Evolutionary conservation across 2,329 filamentous ascomycete genomes (phyloP).

Genomic region (Fusarium heterosporum): DNA sequence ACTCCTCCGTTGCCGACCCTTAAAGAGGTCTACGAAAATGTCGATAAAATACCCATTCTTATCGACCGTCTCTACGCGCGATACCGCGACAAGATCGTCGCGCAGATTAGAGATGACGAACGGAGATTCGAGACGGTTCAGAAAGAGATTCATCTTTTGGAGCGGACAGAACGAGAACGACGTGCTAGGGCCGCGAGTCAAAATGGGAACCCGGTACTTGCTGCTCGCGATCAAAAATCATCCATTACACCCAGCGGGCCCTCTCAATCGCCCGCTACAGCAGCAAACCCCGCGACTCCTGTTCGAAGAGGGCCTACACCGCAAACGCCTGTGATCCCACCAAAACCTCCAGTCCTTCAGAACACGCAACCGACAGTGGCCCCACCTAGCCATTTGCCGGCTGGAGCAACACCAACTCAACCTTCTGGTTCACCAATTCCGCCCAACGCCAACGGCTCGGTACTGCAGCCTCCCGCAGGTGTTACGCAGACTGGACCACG

Average conservation of each 20-base stretch:
- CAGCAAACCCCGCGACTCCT: slow-evolving; percentile 34
- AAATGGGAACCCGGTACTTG: slow-evolving; percentile 48
- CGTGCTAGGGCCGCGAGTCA: slow-evolving; percentile 54
- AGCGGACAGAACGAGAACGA: slow-evolving; percentile 60
- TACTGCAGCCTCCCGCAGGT: slow-evolving; percentile 54
- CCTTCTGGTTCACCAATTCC: slow-evolving; percentile 50
- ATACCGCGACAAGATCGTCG: slow-evolving; percentile 77
- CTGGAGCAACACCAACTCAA: slow-evolving; percentile 47
- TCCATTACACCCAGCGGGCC: slow-evolving; percentile 43
- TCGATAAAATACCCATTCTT: slow-evolving; percentile 75
- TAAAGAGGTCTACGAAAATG: slow-evolving; percentile 73
- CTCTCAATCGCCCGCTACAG: slow-evolving; percentile 40
- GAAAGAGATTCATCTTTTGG: slow-evolving; percentile 75
- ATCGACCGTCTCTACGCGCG: slow-evolving; percentile 79
- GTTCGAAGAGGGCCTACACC: slow-evolving; percentile 47
- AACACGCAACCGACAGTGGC: slow-evolving; percentile 44
- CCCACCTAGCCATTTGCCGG: slow-evolving; percentile 47
- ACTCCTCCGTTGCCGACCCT: slow-evolving; percentile 73
- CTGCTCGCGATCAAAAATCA: slow-evolving; percentile 51
- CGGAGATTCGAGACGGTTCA: slow-evolving; percentile 71
- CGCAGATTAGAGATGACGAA: slow-evolving; percentile 80
- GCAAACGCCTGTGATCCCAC: slow-evolving; percentile 52
- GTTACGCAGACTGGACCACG: slow-evolving; percentile 49
- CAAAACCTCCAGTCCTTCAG: slow-evolving; percentile 48
- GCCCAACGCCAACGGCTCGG: slow-evolving; percentile 47